Evolutionary conservation across 768 basidiomycete species (phyloP), one percentile per base, ranked within the genome.

Genomic region (Galerina sulciceps): DNA sequence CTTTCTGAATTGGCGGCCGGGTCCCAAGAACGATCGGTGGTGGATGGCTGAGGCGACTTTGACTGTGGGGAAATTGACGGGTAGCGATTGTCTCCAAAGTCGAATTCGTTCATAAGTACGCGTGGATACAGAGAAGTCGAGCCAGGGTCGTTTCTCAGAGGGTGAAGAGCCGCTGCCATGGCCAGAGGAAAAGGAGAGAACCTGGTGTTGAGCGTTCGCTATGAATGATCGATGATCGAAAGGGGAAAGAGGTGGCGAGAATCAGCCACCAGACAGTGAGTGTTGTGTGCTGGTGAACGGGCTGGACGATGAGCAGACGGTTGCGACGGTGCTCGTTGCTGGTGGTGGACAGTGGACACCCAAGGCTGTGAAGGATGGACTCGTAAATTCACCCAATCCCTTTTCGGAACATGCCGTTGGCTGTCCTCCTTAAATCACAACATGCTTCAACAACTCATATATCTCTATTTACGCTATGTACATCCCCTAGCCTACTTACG

Each of bases 61-160:
- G 45, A 20, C 36, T 63, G 55, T 60, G 66, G 41, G 47, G 70
- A 55, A 45, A 76, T 57, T 26, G 77, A 67, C 17, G 77, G 76
- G 60, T 88, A 87, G 68, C 88, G 79, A 68, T 81, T 83, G 76
- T 88, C 88, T 65, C 80, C 78, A 70, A 85, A 81, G 72, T 87
- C 85, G 61, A 85, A 77, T 57, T 88, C 87, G 56, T 82, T 75
- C 70, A 87, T 79, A 58, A 88, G 77, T 41, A 79, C 74, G 65
- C 78, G 79, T 50, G 85, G 76, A 72, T 85, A 86, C 60, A 81
- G 70, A 58, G 79, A 67, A 65, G 70, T 71, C 26, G 76, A 64
- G 34, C 72, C 68, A 42, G 66, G 55, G 51, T 81, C 78, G 57
- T 75, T 79, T 63, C 78, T 74, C 57, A 76, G 63, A 38, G 77